These are phyloP conservation scores for Suillus alpinus DNA, from an alignment of 768 basidiomycete species.

Conservation along the genomic window DNA sequence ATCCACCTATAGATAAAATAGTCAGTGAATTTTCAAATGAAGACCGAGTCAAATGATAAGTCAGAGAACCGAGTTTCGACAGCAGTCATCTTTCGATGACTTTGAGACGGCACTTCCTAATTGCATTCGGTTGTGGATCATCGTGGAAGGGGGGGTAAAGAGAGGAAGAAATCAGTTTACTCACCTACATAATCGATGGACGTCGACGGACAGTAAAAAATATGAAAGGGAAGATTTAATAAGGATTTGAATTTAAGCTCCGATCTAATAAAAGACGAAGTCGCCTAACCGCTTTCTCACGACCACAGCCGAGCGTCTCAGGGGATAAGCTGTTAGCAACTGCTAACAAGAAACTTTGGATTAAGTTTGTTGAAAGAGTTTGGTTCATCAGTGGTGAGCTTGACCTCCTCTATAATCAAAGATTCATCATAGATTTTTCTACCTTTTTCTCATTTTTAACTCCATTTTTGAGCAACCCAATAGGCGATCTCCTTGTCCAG, in stretches of 20 bases:
- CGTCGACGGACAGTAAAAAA: not conserved
- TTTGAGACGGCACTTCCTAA: conserved; percentile 38
- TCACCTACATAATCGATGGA: conserved; percentile 13
- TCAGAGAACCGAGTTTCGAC: conserved; percentile 37
- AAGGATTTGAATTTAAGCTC: conserved; percentile 21
- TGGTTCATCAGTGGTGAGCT: conserved; percentile 23
- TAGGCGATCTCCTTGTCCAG: conserved; percentile 21
- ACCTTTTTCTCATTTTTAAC: conserved; percentile 15
- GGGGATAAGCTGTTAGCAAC: conserved; percentile 35
- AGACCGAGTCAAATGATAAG: not conserved
- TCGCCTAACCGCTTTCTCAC: conserved; percentile 31
- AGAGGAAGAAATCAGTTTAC: not conserved
- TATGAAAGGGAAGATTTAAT: not conserved
- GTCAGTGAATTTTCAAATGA: not conserved
- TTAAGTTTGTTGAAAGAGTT: conserved; percentile 8
- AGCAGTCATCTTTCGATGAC: conserved; percentile 22
- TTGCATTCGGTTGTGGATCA: conserved; percentile 33
- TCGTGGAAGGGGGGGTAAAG: conserved; percentile 11
- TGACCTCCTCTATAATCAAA: conserved; percentile 12
- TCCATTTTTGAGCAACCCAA: conserved; percentile 6
- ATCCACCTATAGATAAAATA: not conserved
- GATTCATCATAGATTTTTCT: not conserved
- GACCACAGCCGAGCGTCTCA: conserved; percentile 33
- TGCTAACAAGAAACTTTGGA: conserved; percentile 22
- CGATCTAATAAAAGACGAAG: conserved; percentile 26